A percentile compares a stretch with the other conserved stretches of the same genome.
Evolutionary conservation across 768 basidiomycete genomes (phyloP).

Genomic region (Collybia sordida): DNA sequence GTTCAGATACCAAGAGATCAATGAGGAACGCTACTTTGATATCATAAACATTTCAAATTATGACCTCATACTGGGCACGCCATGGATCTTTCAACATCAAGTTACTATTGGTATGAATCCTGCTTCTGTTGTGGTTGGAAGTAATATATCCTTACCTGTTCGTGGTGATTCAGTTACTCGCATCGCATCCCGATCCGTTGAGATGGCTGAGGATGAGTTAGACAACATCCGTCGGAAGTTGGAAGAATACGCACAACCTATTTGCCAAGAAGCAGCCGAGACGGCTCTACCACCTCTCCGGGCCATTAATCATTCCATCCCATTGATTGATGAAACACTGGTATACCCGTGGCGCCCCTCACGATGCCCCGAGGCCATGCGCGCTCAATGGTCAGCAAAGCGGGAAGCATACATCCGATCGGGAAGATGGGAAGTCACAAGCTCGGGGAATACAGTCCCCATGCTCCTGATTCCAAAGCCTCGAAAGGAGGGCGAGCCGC

Average conservation of each 20-base stretch:
- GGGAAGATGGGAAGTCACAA: conserved; percentile 8
- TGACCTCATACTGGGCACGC: conserved; percentile 37
- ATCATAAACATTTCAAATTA: conserved; percentile 36
- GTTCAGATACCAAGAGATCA: background rate
- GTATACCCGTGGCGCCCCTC: conserved; percentile 20
- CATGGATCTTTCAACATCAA: conserved; percentile 30
- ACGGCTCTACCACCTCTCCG: conserved; percentile 29
- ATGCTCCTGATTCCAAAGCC: conserved; percentile 20
- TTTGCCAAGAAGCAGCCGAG: background rate
- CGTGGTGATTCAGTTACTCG: conserved; percentile 10
- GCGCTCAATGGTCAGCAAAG: conserved; percentile 8
- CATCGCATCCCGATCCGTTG: conserved; percentile 9
- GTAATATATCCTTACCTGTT: conserved; percentile 3
- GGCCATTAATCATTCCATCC: conserved; percentile 41
- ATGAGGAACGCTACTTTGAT: conserved; percentile 27
- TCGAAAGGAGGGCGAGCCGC: conserved; percentile 17
- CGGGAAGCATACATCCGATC: conserved; percentile 7
- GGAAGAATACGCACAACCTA: conserved; percentile 5
- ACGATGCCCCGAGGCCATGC: conserved; percentile 7
- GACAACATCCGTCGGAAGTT: conserved; percentile 3
- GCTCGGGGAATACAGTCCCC: conserved; percentile 1
- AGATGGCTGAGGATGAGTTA: background rate
- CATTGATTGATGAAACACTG: conserved; percentile 33
- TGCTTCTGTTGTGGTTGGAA: conserved; percentile 15
- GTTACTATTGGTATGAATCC: conserved; percentile 26